These are phyloP conservation scores for Trypanosoma lewisi DNA, from an alignment of 208 protist species.

Conservation along the genomic window DNA sequence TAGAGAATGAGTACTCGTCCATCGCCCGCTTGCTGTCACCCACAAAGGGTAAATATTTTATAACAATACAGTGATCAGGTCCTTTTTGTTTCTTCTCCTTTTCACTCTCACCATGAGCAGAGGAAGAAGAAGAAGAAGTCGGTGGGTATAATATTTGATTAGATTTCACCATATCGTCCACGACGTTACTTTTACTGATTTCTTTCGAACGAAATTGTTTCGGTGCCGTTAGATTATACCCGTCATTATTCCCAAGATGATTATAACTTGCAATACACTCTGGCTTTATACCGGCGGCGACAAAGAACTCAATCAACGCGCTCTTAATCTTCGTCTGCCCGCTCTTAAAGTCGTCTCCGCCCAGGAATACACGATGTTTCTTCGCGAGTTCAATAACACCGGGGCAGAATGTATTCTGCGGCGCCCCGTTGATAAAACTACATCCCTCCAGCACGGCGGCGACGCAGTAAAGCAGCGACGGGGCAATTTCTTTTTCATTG, in stretches of 20 bases:
- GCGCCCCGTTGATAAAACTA: constrained; percentile 98
- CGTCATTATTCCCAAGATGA: constrained; percentile 99
- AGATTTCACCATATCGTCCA: constrained; percentile 98
- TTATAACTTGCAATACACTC: constrained; percentile 87
- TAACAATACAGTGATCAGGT: constrained; percentile 98
- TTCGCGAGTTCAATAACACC: constrained; percentile 94
- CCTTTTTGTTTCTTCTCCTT: too few relatives aligned
- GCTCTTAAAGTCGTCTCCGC: constrained; percentile 99
- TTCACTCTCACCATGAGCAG: too few relatives aligned
- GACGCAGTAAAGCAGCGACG: constrained; percentile 96
- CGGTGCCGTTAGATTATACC: constrained; percentile 96
- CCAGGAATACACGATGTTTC: constrained; percentile 90
- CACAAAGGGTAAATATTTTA: constrained; percentile 99
- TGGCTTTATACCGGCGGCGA: constrained; percentile 90
- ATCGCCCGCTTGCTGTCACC: constrained; percentile 98
- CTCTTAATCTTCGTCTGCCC: constrained; percentile 99
- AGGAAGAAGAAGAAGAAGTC: too few relatives aligned
- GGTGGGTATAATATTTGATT: constrained; percentile 97
- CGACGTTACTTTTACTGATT: constrained; percentile 98
- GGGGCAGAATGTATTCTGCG: constrained; percentile 99
- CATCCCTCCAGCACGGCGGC: constrained; percentile 96
- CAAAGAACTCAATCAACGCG: constrained; percentile 98
- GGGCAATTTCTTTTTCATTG: constrained; percentile 92
- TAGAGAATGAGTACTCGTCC: constrained; percentile 98
- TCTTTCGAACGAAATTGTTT: constrained; percentile 98